Evolutionary conservation across 2,329 filamentous ascomycete genomes (phyloP).

Genomic region (Claviceps africana): DNA sequence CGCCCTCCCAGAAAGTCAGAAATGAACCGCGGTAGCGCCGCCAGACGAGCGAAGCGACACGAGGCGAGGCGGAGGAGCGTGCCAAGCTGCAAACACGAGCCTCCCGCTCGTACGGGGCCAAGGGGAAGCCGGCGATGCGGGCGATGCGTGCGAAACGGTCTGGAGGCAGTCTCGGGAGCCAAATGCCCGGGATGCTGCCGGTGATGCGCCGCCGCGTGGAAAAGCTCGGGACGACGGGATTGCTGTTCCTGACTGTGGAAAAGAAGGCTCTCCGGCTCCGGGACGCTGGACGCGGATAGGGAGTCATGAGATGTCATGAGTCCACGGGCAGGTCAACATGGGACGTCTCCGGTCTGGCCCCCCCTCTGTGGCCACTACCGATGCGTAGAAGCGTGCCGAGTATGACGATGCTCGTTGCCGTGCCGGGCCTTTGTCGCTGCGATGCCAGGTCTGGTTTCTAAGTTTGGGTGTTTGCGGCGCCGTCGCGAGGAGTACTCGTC

Average conservation of each 20-base stretch:
- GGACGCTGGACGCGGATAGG: background rate
- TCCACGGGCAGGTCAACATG: no score
- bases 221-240: background rate
- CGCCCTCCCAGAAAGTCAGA: background rate
- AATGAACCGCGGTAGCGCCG: constrained; percentile 1
- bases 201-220: background rate
- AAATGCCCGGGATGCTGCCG: background rate
- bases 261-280: background rate
- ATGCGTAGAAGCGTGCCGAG: background rate
- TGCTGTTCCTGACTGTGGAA: background rate
- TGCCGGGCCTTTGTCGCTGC: background rate
- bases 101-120: background rate
- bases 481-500: background rate
- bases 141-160: background rate
- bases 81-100: background rate
- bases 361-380: background rate
- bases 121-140: background rate
- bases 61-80: background rate
- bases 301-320: background rate
- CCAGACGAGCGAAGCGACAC: background rate
- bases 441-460: background rate
- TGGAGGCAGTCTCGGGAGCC: background rate
- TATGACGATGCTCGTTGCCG: background rate
- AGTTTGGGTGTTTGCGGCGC: background rate
- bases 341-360: background rate